Base-by-base conservation (phyloP, 2,329 filamentous ascomycete genomes). In the Dothiorella sarmentorum region DNA sequence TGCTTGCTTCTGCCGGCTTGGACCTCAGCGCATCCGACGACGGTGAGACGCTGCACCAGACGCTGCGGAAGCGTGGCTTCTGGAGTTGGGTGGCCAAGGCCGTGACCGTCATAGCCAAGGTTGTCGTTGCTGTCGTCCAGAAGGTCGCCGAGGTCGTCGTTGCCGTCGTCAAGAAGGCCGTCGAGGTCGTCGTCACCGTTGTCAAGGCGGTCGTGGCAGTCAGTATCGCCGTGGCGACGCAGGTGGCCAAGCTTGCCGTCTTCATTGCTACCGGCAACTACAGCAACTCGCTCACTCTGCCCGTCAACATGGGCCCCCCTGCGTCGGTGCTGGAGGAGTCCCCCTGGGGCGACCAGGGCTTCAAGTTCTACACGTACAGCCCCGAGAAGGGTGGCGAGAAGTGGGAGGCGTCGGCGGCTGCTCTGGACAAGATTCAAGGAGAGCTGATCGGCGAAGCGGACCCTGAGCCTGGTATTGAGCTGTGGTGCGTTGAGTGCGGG, bases 401-500 rank as follows among this genome's bases (percentile, higher is more conserved):
- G 17, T 44, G 43, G 53, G 15, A 47, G 53, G 49, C 49, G 7
- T 53, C 49, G 4, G 22, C 18, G 2, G 22, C 49, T 9, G 49
- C 49, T 7, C 59, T 61, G 3, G 59, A 43, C 15, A 52, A 52
- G 26, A 60, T 61, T 42, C 52, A 53, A 4, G 17, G 7, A 5
- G 51, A 49, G 18, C 55, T 62, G 22, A 45, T 56, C 3, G 61
- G 61, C 2, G 56, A 53, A 20, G 45, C 45, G 6, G 49, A 62
- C 15, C 60, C 61, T 17, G 58, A 61, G 47, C 57, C 60, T 11
- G 49, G 61, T 27, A 61, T 62, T 17, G 55, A 61, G 22, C 49
- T 63, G 26, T 63, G 49, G 47, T 63, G 61, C 17, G 61, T 63
- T 15, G 58, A 63, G 29, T 63, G 61, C 24, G 61, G 61, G 4